A percentile compares a stretch with the other conserved stretches of the same genome.
Conservation (phyloP, 1,139 yeast species). For the Suhomyces maxii region DNA sequence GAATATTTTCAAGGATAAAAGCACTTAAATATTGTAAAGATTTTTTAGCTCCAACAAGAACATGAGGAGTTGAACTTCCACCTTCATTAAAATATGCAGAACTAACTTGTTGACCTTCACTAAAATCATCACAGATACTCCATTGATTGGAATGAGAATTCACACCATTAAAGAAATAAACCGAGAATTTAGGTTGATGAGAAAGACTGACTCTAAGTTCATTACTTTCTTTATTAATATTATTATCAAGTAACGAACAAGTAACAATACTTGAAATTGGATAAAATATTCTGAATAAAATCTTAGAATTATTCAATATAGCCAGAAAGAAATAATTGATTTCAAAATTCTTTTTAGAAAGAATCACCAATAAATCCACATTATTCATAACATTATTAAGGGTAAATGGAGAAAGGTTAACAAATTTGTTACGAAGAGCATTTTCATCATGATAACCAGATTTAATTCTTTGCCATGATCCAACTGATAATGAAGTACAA, state of each 20-base stretch:
- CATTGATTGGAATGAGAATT: slow-evolving; percentile 62
- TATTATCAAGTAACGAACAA: slow-evolving; percentile 51
- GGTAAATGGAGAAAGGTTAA: slow-evolving; percentile 66
- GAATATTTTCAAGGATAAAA: slow-evolving; percentile 47
- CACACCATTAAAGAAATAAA: slow-evolving; percentile 59
- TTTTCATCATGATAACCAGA: slow-evolving; percentile 54
- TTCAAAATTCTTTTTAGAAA: slow-evolving; percentile 68
- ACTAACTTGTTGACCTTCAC: slow-evolving; percentile 78
- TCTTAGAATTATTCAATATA: slow-evolving; percentile 62
- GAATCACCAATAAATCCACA: slow-evolving; percentile 66
- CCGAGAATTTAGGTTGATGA: slow-evolving; percentile 74
- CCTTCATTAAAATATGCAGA: slow-evolving; percentile 61
- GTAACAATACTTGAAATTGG: slow-evolving; percentile 51
- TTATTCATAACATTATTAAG: slow-evolving; percentile 61
- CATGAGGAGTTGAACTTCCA: slow-evolving; percentile 53
- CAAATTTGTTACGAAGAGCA: slow-evolving; percentile 43
- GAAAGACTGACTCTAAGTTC: slow-evolving; percentile 54
- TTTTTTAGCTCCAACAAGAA: slow-evolving; percentile 51
- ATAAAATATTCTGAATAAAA: slow-evolving; percentile 68
- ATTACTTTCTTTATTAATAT: slow-evolving; percentile 41
- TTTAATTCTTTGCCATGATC: slow-evolving; percentile 76
- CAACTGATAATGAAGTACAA: slow-evolving; percentile 66
- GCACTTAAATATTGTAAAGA: slow-evolving; percentile 56
- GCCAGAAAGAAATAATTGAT: slow-evolving; percentile 75
- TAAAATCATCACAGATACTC: slow-evolving; percentile 81